Conservation (phyloP, 805 yeast species). For the Candida namnaoensis region DNA sequence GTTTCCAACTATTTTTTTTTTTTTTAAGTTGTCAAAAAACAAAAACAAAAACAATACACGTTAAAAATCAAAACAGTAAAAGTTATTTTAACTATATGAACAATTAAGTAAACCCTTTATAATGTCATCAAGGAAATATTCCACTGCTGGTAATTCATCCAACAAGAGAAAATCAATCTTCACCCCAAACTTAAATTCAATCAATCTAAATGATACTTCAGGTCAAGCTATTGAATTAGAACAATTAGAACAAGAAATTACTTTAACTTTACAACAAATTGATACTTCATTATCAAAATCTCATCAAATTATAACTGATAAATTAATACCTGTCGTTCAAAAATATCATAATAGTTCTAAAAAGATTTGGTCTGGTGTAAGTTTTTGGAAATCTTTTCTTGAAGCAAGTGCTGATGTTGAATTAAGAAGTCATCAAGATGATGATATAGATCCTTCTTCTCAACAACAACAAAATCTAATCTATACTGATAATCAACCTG, state of each 20-base stretch:
- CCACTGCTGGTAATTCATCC: not conserved
- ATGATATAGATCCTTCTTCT: constrained; percentile 5
- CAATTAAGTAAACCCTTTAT: constrained; percentile 8
- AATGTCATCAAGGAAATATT: not conserved
- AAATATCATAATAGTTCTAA: constrained; percentile 50
- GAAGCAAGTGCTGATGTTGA: constrained; percentile 69
- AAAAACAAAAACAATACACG: too few relatives aligned
- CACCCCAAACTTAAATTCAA: constrained; percentile 8
- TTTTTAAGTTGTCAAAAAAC: too few relatives aligned
- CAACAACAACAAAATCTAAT: not conserved
- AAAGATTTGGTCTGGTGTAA: constrained; percentile 55
- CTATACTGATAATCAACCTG: too few relatives aligned
- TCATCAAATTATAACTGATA: constrained; percentile 58
- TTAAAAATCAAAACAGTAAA: too few relatives aligned
- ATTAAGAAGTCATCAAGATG: constrained; percentile 42
- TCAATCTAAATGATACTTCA: constrained; percentile 11
- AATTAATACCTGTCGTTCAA: constrained; percentile 59
- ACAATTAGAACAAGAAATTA: constrained; percentile 70
- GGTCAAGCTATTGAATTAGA: constrained; percentile 34
- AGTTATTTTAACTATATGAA: too few relatives aligned
- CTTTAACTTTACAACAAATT: constrained; percentile 67
- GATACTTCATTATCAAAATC: constrained; percentile 66
- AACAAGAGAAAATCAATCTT: constrained; percentile 18
- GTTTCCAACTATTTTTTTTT: too few relatives aligned
- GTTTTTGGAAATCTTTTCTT: constrained; percentile 72